These are phyloP conservation scores for Phoenix dactylifera DNA, from an alignment of 176 grass and related monocot species.

Conservation along the genomic window DNA sequence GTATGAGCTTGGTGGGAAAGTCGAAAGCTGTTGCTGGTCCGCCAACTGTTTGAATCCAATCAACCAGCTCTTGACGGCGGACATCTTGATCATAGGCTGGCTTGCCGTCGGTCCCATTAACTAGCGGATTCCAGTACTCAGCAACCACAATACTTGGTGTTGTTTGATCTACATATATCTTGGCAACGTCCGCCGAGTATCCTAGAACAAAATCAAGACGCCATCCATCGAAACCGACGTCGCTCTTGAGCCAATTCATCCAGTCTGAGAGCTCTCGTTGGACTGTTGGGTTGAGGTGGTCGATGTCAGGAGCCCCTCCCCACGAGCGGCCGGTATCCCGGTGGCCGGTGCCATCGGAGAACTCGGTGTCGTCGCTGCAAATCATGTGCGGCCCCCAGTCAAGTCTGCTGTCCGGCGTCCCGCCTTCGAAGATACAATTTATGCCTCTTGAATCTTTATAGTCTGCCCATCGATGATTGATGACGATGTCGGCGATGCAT, in stretches of 20 bases:
- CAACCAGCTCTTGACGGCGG: slow-evolving; percentile 65
- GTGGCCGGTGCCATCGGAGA: slow-evolving; percentile 63
- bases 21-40: slow-evolving; percentile 43
- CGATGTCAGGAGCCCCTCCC: slow-evolving; percentile 49
- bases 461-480: slow-evolving; percentile 84
- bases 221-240: slow-evolving; percentile 80
- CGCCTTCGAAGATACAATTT: slow-evolving; percentile 72
- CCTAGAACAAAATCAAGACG: slow-evolving; percentile 74
- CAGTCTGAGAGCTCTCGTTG: slow-evolving; percentile 54
- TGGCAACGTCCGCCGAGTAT: slow-evolving; percentile 50
- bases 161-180: slow-evolving; percentile 55
- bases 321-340: slow-evolving; percentile 56
- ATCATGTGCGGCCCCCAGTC: slow-evolving; percentile 86
- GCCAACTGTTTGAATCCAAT: slow-evolving; percentile 44
- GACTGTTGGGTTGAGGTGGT: slow-evolving; percentile 63
- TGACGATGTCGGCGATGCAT: slow-evolving; percentile 77
- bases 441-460: slow-evolving; percentile 39
- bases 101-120: slow-evolving; percentile 26
- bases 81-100: slow-evolving; percentile 31
- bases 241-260: slow-evolving; percentile 76
- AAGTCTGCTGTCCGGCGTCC: slow-evolving; percentile 44
- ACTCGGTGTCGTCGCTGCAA: slow-evolving; percentile 47
- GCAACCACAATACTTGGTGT: slow-evolving; percentile 45
- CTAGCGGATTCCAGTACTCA: slow-evolving; percentile 64
- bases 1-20: slow-evolving; percentile 70